phyloP scores from a whole-genome alignment of 306 rosid genomes.

The Inga laurina region DNA sequence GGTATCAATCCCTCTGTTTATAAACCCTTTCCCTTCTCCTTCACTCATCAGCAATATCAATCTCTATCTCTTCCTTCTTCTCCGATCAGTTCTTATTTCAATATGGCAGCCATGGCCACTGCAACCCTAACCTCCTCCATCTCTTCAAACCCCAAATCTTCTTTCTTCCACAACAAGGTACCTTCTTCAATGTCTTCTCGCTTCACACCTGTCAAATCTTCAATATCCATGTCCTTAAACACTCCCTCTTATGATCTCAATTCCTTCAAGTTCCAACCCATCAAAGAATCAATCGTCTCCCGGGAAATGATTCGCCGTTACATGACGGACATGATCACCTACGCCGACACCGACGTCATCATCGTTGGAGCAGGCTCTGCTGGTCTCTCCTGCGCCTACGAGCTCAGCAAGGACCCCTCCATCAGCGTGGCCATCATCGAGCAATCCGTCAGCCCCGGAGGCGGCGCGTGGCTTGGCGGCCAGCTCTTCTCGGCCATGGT shows the following conservation, averaged over 20 bases:
- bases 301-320: slow-evolving; percentile 94
- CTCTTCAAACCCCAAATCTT: not conserved
- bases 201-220: not conserved
- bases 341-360: slow-evolving; percentile 89
- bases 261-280: slow-evolving; percentile 49
- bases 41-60: not conserved
- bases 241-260: slow-evolving; percentile 43
- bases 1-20: not conserved
- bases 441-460: slow-evolving; percentile 96
- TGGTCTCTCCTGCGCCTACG: slow-evolving; percentile 94
- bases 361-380: slow-evolving; percentile 93
- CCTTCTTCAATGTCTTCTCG: not conserved
- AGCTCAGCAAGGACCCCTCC: slow-evolving; percentile 81
- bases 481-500: slow-evolving; percentile 99
- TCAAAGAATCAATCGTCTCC: slow-evolving; percentile 73
- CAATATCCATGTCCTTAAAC: not conserved
- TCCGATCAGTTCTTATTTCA: not conserved
- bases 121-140: not conserved
- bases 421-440: slow-evolving; percentile 77
- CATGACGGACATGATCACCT: slow-evolving; percentile 93
- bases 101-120: not conserved
- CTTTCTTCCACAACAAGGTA: not conserved
- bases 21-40: not conserved
- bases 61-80: not conserved
- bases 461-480: slow-evolving; percentile 98